Base-by-base conservation (phyloP, 2,329 filamentous ascomycete species). In the Pseudocercospora fuligena region DNA sequence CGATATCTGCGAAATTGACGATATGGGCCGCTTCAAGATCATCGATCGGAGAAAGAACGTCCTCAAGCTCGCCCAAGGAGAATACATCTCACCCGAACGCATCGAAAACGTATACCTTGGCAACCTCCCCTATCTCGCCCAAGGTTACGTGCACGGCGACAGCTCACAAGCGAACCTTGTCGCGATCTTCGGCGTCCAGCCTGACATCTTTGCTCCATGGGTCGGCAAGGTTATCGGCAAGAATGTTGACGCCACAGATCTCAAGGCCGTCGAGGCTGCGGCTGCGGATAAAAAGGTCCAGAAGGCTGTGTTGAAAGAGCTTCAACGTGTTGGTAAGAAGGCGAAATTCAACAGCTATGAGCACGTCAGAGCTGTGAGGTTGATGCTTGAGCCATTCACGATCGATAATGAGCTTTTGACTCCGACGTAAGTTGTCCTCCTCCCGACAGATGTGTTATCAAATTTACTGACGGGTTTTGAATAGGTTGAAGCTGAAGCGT, bases 11-110 rank as follows among this genome's bases (percentile, higher is more conserved):
- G 87, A 89, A 70, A 85, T 99, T 25, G 95, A 99, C 80, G 89
- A 89, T 72, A 80, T 92, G 76, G 95, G 95, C 69, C 92, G 94
- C 67, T 90, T 98, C 84, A 89, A 88, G 80, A 97, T 99, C 80
- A 90, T 99, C 74, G 95, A 99, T 80, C 93, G 95, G 74, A 90
- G 93, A 82, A 99, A 99, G 90, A 98, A 98, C 81, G 92, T 99
- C n/a, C 88, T 99, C 77, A 99, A 99, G 86, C 88, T 99, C 64
- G 90, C 94, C 0, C 95, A 99, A 81, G 95, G 95, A 79, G 95
- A 99, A 82, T 99, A 99, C 82, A 93, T 99, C 75, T 97, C 94
- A 1, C 95, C 95, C 14, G 95, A 99, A 82, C 92, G 94, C 65
- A 92, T 99, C 76, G 95, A 99, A 84, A 97, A 97, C 78, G 91